Conservation (phyloP, 768 basidiomycete genomes). For the Lactarius indigo region DNA sequence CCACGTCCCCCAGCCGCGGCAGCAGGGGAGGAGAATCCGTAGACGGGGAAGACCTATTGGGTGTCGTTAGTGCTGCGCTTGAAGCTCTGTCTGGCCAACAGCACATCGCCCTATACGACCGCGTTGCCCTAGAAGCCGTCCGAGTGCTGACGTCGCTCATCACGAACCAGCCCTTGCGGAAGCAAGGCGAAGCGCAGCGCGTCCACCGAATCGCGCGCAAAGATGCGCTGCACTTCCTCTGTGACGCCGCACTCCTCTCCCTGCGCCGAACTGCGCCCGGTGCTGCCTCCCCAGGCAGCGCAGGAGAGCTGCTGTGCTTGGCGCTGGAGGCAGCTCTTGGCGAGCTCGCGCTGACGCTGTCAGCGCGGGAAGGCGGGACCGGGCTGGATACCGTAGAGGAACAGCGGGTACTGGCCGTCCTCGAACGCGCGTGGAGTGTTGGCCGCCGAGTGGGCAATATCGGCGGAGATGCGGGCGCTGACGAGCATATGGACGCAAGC, state of each 20-base stretch:
- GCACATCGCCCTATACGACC: neutral
- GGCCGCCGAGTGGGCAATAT: conserved; percentile 10
- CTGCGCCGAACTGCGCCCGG: neutral
- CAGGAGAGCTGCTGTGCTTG: neutral
- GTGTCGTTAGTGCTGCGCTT: conserved; percentile 1
- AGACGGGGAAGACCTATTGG: conserved; percentile 3
- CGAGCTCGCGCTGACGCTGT: conserved; percentile 9
- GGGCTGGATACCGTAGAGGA: conserved; percentile 16
- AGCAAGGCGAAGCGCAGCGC: neutral
- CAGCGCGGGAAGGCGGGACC: neutral
- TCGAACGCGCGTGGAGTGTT: conserved; percentile 18
- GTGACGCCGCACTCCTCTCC: conserved; percentile 4
- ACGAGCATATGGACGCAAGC: neutral
- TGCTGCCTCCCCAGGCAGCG: neutral
- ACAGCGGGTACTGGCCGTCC: conserved; percentile 8
- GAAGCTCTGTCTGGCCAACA: neutral
- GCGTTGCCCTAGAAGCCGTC: conserved; percentile 9
- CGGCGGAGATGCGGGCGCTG: neutral
- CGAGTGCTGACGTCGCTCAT: conserved; percentile 15
- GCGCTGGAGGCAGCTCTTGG: conserved; percentile 14
- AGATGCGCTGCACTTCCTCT: conserved; percentile 20
- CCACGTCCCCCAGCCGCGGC: no score
- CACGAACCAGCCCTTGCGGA: neutral
- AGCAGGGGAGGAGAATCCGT: neutral
- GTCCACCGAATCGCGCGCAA: conserved; percentile 20